phyloP scores from a whole-genome alignment of 2,329 filamentous ascomycete species.

The Cercospora sp. region DNA sequence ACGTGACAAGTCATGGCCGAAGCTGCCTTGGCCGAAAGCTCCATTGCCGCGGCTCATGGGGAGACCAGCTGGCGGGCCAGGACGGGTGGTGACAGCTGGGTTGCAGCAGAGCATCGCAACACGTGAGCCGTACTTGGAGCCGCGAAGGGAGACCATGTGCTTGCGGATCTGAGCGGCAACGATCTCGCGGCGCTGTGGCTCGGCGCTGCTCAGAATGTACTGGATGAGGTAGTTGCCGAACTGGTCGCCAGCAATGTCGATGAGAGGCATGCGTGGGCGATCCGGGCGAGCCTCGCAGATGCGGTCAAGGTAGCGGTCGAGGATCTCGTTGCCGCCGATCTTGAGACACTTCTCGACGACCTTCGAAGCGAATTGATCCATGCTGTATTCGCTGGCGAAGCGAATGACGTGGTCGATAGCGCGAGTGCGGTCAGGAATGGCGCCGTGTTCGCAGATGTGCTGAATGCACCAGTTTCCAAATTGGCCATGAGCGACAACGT shows the following conservation, averaged over 20 bases:
- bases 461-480: conserved; percentile 99
- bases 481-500: conserved; percentile 94
- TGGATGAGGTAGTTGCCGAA: conserved; percentile 99
- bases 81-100: conserved; percentile 82
- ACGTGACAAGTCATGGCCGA: conserved; percentile 25
- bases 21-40: conserved; percentile 27
- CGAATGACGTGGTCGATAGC: conserved; percentile 94
- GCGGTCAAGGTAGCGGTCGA: conserved; percentile 87
- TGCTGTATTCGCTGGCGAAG: conserved; percentile 93
- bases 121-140: conserved; percentile 96
- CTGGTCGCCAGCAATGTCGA: conserved; percentile 97
- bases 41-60: conserved; percentile 29
- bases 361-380: conserved; percentile 98
- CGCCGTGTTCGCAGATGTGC: conserved; percentile 96
- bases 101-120: conserved; percentile 99
- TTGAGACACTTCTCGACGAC: conserved; percentile 99
- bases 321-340: conserved; percentile 86
- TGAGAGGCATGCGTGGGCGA: conserved; percentile 91
- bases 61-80: conserved; percentile 74
- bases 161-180: conserved; percentile 93
- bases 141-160: conserved; percentile 98
- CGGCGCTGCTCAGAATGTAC: conserved; percentile 89
- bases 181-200: conserved; percentile 83
- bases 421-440: conserved; percentile 83
- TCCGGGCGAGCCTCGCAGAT: conserved; percentile 90